A percentile compares a stretch with the other conserved stretches of the same genome.
phyloP scores from a whole-genome alignment of 2,329 filamentous ascomycete genomes.

The Claviceps sorghi region DNA sequence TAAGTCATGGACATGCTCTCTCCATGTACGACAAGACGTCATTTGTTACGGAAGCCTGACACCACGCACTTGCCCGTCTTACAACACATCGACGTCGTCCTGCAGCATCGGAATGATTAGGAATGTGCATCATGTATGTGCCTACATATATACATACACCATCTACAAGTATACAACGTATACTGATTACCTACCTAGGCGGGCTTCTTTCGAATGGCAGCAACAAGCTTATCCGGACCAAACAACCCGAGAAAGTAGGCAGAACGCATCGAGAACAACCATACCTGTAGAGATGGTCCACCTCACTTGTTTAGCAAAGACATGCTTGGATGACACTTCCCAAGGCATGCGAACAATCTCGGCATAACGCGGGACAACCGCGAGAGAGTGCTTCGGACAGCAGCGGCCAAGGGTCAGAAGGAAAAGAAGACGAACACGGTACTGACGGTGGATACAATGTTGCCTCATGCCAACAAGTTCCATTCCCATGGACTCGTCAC shows the following conservation, averaged over 20 bases:
- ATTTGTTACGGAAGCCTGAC: constrained; percentile 1
- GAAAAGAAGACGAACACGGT: neutral
- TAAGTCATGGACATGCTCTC: neutral
- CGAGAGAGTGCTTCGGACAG: no score
- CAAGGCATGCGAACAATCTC: neutral
- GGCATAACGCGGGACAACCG: no score
- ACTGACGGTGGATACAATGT: constrained; percentile 50
- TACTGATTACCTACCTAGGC: constrained; percentile 7
- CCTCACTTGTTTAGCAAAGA: neutral
- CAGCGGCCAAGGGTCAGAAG: neutral
- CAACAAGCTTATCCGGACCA: constrained; percentile 27
- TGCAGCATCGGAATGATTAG: constrained; percentile 3
- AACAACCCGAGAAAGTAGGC: constrained; percentile 46
- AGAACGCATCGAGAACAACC: constrained; percentile 41
- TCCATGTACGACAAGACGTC: neutral
- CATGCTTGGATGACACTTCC: neutral
- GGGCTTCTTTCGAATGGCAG: constrained; percentile 13
- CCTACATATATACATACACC: neutral
- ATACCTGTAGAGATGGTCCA: constrained; percentile 20
- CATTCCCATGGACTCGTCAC: constrained; percentile 41
- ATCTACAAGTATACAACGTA: neutral
- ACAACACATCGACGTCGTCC: neutral
- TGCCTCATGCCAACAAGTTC: constrained; percentile 62
- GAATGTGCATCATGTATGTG: neutral
- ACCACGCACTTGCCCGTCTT: neutral